A percentile compares a stretch with the other conserved stretches of the same genome.
Evolutionary conservation across 2,329 filamentous ascomycete genomes (phyloP).

Genomic region (Scleromitrula shiraiana): DNA sequence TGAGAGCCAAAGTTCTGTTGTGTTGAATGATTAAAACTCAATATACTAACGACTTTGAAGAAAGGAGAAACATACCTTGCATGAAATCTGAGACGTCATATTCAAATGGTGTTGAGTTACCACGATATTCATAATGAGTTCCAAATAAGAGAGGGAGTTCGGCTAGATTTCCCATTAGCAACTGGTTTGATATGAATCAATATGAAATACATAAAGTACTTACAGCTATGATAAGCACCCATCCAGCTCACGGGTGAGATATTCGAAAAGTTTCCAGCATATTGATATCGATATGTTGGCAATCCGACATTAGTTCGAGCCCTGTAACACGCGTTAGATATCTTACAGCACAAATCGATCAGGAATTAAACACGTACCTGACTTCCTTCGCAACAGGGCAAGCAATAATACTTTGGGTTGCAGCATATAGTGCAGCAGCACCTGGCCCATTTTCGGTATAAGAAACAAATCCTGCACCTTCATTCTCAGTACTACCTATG

Average conservation of each 20-base stretch:
- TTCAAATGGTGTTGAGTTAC: background rate
- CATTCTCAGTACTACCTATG: conserved; percentile 24
- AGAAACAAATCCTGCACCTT: conserved; percentile 20
- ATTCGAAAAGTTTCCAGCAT: conserved; percentile 29
- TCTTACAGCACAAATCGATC: too few species aligned
- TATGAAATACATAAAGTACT: background rate
- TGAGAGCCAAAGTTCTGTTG: background rate
- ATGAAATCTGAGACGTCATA: background rate
- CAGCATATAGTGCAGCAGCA: conserved; percentile 3
- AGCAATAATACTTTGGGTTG: conserved; percentile 8
- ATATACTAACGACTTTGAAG: too few species aligned
- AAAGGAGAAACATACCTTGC: background rate
- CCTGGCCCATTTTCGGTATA: conserved; percentile 15
- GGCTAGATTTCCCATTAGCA: background rate
- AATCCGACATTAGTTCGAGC: conserved; percentile 8
- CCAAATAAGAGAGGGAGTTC: background rate
- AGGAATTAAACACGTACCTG: too few species aligned
- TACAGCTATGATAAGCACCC: conserved; percentile 27
- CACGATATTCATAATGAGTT: background rate
- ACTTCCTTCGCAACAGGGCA: conserved; percentile 14
- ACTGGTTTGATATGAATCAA: background rate
- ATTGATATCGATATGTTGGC: conserved; percentile 27
- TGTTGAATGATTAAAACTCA: too few species aligned
- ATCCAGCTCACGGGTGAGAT: conserved; percentile 23
- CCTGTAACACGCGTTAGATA: too few species aligned